Base-by-base conservation (phyloP, 371 early-diverging fungal species). In the Zancudomyces culisetae region DNA sequence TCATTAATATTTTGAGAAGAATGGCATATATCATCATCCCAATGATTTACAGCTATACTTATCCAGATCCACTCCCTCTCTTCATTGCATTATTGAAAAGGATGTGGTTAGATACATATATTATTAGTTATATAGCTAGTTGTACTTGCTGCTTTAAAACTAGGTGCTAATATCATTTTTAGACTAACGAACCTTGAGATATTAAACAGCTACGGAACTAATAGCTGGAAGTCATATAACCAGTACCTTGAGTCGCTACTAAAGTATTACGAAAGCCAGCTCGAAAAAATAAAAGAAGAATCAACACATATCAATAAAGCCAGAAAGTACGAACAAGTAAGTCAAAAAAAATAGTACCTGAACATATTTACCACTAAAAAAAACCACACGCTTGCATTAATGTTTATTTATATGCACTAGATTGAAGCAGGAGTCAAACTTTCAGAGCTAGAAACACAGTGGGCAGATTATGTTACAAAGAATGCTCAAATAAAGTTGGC, bases 171-270 rank as follows among this genome's bases (percentile, higher is more conserved):
- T n/a, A n/a, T n/a, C n/a, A n/a, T n/a, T n/a, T n/a, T n/a, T 35
- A 35, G 35, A 61, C 69, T 83, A 60, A 61, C 82, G 50, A 90
- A 89, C 55, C 59, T 90, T 52, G 91, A 87, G 59, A 65, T 90
- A 41, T 66, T 89, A 51, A 74, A 74, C 58, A 77, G 78, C 61
- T 89, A 79, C 67, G 90, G 89, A 20, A 68, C 79, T 23, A 86
- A 87, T 56, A 78, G 81, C 1, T 90, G 91, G 90, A 77, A 75
- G 60, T 59, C 85, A 21, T 77, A 83, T 55, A 86, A 86, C 57
- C 83, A 74, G 59, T 85, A 86, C 55, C 59, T 86, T 55, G 85
- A 89, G 55, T 21, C 10, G 18, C 43, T 64, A 46, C 43, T 64
- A 23, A 41, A 27, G 6, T 21, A 18, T 18, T 54, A 58, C n/a